Base-by-base conservation (phyloP, 1,284 basidiomycete genomes). In the Ceraceosorus guamensis region DNA sequence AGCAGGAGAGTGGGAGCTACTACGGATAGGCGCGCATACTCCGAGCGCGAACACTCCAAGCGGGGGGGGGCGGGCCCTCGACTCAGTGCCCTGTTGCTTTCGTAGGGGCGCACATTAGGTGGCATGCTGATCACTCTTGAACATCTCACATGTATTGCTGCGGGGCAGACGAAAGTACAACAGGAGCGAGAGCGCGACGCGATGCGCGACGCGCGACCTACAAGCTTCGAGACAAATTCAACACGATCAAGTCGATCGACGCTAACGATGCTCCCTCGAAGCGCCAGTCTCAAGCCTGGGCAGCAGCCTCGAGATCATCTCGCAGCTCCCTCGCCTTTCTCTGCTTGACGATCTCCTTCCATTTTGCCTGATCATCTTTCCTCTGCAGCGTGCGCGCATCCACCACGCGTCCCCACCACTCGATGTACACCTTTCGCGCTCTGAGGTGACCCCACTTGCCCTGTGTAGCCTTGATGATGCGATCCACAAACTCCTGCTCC, bases 401-500 rank as follows among this genome's bases (percentile, higher is more conserved):
- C 7, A 62, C 59, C 8, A 62, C 57, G 7, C 58, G 34, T 34
- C 58, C 56, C 60, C 60, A 62, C 60, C 60, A 62, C 35, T 62
- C 59, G 5, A 62, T 30, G 24, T 62, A 59, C 16, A 62, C 2
- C 43, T 59, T 57, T 5, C 53, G 58, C 1, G 55, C 57, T 35
- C 48, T 4, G 6, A 52, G 48, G 3, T 1, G n/a, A 1, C 45
- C 30, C 32, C 7, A 4, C 8, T 6, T 10, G 8, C 24, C 33
- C 1, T 6, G 11, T 3, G 3, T 2, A 2, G 33, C 51, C 8
- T 8, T 11, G 6, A 34, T 18, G 11, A 62, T 13, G 4, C 56
- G 50, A 1, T 3, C 4, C 39, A 47, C 48, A 8, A 62, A 59
- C 4, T 52, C 48, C 8, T 50, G 46, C 24, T 62, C 57, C 11